Conservation (phyloP, 345 rosid species). For the Alliaria petiolata region DNA sequence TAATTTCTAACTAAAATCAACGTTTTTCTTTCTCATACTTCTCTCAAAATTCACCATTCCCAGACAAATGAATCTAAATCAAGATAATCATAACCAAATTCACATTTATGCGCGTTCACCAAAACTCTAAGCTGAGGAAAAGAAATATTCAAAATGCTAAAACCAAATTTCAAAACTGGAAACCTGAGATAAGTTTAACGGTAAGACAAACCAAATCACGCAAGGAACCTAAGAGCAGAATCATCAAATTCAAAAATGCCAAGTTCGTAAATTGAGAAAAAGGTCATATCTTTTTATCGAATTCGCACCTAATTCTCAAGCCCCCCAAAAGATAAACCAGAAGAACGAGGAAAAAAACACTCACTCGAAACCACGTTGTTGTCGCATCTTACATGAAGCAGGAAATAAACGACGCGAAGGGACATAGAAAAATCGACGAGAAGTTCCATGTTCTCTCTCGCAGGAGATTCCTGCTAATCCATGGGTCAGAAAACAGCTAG, state of each 20-base stretch:
- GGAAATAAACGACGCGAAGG: constrained; percentile 46
- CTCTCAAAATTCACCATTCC: background rate
- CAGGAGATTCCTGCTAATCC: constrained; percentile 37
- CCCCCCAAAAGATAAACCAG: background rate
- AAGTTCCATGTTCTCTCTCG: constrained; percentile 17
- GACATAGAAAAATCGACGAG: constrained; percentile 34
- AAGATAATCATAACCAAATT: background rate
- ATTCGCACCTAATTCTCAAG: background rate
- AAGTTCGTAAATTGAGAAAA: background rate
- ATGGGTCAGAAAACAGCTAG: constrained; percentile 46
- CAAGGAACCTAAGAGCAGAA: background rate
- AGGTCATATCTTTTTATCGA: background rate
- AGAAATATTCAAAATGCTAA: background rate
- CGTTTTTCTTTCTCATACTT: background rate
- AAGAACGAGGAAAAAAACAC: background rate
- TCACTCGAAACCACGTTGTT: constrained; percentile 58
- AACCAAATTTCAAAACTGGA: background rate
- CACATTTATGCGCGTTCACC: no score
- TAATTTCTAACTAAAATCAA: background rate
- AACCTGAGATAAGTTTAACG: background rate
- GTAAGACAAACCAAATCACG: background rate
- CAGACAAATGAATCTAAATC: background rate
- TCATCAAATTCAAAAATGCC: background rate
- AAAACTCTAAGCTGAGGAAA: background rate
- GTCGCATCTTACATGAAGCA: constrained; percentile 72